A percentile compares a stretch with the other conserved stretches of the same genome.
Evolutionary conservation across 192 early-diverging fungal genomes (phyloP).

Genomic region (Ambispora gerdemannii): DNA sequence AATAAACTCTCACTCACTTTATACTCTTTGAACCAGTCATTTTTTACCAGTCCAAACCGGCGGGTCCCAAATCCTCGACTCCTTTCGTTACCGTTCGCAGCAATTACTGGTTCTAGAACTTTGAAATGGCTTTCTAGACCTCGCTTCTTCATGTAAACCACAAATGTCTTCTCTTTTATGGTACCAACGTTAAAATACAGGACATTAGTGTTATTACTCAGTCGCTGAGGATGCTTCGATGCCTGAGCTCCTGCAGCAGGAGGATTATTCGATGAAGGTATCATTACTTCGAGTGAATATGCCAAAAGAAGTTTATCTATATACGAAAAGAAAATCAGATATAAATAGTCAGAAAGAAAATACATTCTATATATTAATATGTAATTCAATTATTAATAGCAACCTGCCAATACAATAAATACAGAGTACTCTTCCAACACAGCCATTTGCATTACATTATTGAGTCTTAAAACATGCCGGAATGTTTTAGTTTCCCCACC

Average conservation of each 20-base stretch:
- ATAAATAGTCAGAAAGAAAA: not conserved
- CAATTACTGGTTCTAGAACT: conserved; percentile 37
- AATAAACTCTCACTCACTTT: conserved; percentile 49
- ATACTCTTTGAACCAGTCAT: conserved; percentile 52
- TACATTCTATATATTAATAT: not conserved
- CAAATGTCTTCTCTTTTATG: conserved; percentile 37
- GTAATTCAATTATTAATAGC: conserved; percentile 48
- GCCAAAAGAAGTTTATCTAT: conserved; percentile 66
- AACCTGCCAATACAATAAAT: conserved; percentile 74
- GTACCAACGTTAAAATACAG: conserved; percentile 51
- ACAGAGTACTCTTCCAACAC: conserved; percentile 75
- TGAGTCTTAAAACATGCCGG: conserved; percentile 49
- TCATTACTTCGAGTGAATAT: conserved; percentile 66
- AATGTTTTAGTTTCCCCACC: conserved; percentile 56
- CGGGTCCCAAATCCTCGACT: conserved; percentile 28
- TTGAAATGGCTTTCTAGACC: conserved; percentile 35
- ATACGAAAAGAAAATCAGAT: not conserved
- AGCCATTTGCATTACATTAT: conserved; percentile 84
- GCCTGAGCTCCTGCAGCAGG: conserved; percentile 54
- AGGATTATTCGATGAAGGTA: conserved; percentile 18
- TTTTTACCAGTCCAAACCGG: conserved; percentile 32
- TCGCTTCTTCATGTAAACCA: conserved; percentile 41
- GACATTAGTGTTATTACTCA: conserved; percentile 46
- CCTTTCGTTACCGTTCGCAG: conserved; percentile 34
- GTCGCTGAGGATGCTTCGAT: conserved; percentile 47